Percentiles rank a stretch among this genome's conserved stretches.
phyloP scores from a whole-genome alignment of 108 stramenopile genomes.

The Parietichytrium sp. region DNA sequence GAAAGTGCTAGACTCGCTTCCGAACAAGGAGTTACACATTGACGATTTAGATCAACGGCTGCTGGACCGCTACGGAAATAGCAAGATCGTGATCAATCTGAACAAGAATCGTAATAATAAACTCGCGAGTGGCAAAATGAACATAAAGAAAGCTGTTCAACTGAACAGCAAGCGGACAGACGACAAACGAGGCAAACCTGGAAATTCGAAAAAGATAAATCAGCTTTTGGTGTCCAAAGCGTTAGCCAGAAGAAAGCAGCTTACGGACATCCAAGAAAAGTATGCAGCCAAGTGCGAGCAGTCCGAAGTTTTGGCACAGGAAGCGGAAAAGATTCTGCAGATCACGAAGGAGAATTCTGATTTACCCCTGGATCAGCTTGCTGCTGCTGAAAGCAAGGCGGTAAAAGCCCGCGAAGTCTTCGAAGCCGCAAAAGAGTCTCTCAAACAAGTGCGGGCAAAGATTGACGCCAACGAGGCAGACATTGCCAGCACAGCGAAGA shows the following conservation, averaged over 20 bases:
- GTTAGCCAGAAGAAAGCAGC: background rate
- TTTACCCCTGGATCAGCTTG: background rate
- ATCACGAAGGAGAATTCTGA: background rate
- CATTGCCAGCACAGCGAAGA: background rate
- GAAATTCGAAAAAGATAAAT: no score
- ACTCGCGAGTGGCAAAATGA: no score
- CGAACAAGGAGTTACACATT: conserved; percentile 1
- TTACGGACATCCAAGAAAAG: background rate
- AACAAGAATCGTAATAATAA: no score
- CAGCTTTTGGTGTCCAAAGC: background rate
- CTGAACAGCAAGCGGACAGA: no score
- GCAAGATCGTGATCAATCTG: background rate
- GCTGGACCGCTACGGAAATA: background rate
- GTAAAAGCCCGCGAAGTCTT: background rate
- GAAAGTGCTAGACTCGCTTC: background rate
- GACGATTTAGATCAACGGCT: background rate
- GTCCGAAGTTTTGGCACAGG: background rate
- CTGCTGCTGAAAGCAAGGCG: background rate
- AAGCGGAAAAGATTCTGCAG: background rate
- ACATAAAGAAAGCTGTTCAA: no score
- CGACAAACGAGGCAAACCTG: no score
- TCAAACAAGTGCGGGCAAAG: background rate
- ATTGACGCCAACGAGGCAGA: background rate
- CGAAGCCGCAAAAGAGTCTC: background rate
- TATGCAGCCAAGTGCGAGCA: background rate